Evolutionary conservation across 2,329 filamentous ascomycete species (phyloP).

Genomic region (Fusarium citri): DNA sequence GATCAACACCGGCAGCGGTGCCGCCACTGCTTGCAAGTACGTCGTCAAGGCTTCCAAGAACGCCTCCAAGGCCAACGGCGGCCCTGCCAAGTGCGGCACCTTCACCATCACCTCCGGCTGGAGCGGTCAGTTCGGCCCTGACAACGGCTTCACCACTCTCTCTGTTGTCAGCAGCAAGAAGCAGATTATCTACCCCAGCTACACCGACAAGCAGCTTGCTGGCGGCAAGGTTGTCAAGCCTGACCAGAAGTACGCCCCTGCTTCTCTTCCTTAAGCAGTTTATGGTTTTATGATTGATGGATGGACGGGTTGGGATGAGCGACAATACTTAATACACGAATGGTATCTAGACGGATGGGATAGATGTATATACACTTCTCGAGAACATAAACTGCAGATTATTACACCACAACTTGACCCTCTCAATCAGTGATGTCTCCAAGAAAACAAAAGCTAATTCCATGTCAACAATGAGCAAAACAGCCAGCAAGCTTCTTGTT

Average conservation of each 20-base stretch:
- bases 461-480: rapidly evolving
- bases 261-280: constrained; percentile 29
- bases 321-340: constrained; percentile 1
- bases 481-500: neutral
- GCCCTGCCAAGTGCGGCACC: constrained; percentile 57
- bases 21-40: constrained; percentile 46
- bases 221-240: constrained; percentile 59
- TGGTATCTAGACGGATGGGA: neutral
- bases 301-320: neutral
- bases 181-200: constrained; percentile 63
- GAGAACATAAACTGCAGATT: constrained; percentile 1
- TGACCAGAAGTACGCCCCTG: constrained; percentile 59
- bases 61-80: constrained; percentile 54
- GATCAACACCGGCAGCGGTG: constrained; percentile 58
- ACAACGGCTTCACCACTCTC: constrained; percentile 65
- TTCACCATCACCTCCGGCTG: constrained; percentile 66
- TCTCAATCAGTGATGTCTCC: neutral
- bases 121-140: constrained; percentile 65
- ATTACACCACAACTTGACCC: neutral
- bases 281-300: neutral
- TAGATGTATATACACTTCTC: constrained; percentile 6
- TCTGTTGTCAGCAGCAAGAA: constrained; percentile 57
- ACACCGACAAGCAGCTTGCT: constrained; percentile 62
- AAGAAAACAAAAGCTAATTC: neutral
- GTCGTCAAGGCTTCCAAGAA: constrained; percentile 47